These are phyloP conservation scores for Trichoderma sp. DNA, from an alignment of 2,329 filamentous ascomycete genomes.

Conservation along the genomic window DNA sequence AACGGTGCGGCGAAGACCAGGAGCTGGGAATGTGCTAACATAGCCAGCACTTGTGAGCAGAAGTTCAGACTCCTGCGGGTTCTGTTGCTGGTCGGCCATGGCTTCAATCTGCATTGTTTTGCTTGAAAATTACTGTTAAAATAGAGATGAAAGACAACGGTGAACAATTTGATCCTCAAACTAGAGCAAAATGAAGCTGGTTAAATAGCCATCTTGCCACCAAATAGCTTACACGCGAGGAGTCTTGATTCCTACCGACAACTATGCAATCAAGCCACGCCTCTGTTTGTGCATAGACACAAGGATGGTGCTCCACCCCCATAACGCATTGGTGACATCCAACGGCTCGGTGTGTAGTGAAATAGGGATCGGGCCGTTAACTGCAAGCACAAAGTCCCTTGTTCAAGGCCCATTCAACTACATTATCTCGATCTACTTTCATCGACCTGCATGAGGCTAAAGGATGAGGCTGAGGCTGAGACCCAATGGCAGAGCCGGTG, in stretches of 20 bases:
- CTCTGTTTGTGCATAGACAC: neutral
- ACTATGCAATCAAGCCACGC: neutral
- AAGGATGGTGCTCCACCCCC: neutral
- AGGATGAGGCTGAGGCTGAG: neutral
- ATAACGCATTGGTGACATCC: neutral
- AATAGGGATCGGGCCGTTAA: neutral
- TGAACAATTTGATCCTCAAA: neutral
- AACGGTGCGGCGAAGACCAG: constrained; percentile 18
- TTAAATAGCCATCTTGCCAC: neutral
- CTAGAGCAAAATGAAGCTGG: neutral
- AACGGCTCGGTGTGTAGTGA: neutral
- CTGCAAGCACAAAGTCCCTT: neutral
- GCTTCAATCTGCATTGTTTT: neutral
- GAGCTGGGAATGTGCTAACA: constrained; percentile 18
- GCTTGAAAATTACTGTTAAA: neutral
- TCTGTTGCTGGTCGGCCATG: constrained; percentile 2
- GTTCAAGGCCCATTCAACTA: neutral
- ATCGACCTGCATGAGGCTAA: neutral
- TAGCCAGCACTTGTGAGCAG: neutral
- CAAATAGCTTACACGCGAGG: neutral
- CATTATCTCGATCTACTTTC: neutral
- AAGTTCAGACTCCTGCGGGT: neutral
- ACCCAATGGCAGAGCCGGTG: neutral
- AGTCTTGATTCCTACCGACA: neutral
- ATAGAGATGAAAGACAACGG: neutral